Conservation (phyloP, 2,329 filamentous ascomycete genomes). For the Aspergillus bombycis region DNA sequence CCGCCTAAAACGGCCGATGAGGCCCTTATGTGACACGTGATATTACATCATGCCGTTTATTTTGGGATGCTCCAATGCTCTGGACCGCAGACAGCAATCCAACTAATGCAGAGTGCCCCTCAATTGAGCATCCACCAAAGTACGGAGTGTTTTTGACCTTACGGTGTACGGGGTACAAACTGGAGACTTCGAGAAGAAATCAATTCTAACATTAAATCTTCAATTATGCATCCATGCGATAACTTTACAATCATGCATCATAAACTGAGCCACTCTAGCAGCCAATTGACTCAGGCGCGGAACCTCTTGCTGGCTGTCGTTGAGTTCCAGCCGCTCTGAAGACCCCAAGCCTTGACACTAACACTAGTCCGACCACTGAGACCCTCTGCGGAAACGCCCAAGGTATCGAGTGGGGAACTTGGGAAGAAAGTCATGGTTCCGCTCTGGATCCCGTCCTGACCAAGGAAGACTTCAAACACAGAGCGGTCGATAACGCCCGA, state of each 20-base stretch:
- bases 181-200: neutral
- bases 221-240: neutral
- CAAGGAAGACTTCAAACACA: conserved; percentile 60
- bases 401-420: conserved; percentile 34
- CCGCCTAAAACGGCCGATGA: neutral
- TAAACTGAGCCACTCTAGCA: too few relatives aligned
- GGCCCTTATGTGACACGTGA: neutral
- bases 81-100: neutral
- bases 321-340: conserved; percentile 40
- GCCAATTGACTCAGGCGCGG: neutral
- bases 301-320: neutral
- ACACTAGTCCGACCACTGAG: conserved; percentile 7
- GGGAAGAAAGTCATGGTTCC: conserved; percentile 59
- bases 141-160: neutral
- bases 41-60: neutral
- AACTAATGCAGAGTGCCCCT: neutral
- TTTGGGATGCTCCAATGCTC: neutral
- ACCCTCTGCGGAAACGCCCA: conserved; percentile 20
- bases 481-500: conserved; percentile 58
- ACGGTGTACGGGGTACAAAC: neutral
- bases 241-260: neutral
- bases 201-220: neutral
- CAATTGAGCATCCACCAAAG: neutral
- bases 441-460: conserved; percentile 52
- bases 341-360: conserved; percentile 8